Conservation (phyloP, 306 rosid genomes). For the Leucaena leucocephala region DNA sequence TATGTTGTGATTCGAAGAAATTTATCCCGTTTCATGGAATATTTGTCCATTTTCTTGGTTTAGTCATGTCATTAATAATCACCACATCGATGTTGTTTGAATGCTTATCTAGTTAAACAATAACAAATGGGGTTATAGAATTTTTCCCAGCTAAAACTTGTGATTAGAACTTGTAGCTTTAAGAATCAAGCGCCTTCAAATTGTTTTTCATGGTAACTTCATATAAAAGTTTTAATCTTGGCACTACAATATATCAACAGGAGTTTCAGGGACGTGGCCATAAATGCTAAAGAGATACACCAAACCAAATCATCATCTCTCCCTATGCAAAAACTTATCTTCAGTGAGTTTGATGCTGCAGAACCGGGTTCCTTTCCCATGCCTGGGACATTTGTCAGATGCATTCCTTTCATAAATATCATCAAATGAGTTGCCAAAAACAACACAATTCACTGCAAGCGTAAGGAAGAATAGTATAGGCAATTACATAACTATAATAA, state of each 20-base stretch:
- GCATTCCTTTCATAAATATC: slow-evolving; percentile 58
- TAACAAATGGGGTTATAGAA: background rate
- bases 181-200: background rate
- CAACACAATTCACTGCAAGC: slow-evolving; percentile 61
- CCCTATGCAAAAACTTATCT: slow-evolving; percentile 53
- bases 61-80: background rate
- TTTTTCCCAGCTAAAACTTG: slow-evolving; percentile 18
- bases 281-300: slow-evolving; percentile 79
- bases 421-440: slow-evolving; percentile 66
- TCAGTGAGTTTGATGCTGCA: slow-evolving; percentile 68
- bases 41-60: background rate
- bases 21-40: background rate
- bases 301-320: slow-evolving; percentile 71
- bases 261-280: slow-evolving; percentile 25
- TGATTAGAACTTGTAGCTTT: slow-evolving; percentile 10
- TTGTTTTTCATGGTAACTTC: slow-evolving; percentile 2
- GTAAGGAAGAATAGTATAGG: background rate
- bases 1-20: background rate
- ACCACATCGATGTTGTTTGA: background rate
- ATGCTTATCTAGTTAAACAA: background rate
- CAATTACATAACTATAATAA: too few species aligned
- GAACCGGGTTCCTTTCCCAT: slow-evolving; percentile 66
- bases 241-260: slow-evolving; percentile 65
- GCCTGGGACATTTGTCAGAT: slow-evolving; percentile 66
- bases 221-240: slow-evolving; percentile 9